Evolutionary conservation across 2,329 filamentous ascomycete species (phyloP).

Genomic region (Ophiostoma triangulosporum): DNA sequence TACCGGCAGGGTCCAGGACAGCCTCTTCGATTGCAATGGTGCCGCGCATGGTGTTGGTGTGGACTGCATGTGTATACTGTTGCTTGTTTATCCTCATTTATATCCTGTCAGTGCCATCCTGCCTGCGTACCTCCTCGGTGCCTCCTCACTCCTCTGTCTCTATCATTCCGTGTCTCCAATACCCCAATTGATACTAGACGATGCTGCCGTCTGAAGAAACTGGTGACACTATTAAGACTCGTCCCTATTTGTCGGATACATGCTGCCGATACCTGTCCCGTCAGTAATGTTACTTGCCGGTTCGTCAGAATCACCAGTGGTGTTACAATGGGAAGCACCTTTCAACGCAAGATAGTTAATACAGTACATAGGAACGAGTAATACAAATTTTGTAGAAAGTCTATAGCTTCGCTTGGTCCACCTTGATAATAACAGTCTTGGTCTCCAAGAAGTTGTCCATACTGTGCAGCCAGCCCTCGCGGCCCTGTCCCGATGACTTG

Average conservation of each 20-base stretch:
- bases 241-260: not conserved
- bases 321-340: too few relatives aligned
- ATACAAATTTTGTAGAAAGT: not conserved
- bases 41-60: conserved; percentile 13
- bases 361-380: not conserved
- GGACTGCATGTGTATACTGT: not conserved
- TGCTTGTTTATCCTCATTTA: not conserved
- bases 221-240: not conserved
- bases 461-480: conserved; percentile 22
- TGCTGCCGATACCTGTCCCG: not conserved
- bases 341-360: not conserved
- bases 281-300: too few relatives aligned
- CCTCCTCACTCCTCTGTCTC: not conserved
- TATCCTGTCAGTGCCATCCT: not conserved
- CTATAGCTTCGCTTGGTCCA: conserved; percentile 7
- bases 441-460: conserved; percentile 22
- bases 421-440: conserved; percentile 18
- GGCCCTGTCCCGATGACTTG: conserved; percentile 24
- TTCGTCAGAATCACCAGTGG: too few relatives aligned
- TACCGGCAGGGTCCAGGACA: conserved; percentile 21
- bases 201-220: not conserved
- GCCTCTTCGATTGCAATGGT: conserved; percentile 25
- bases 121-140: too few relatives aligned
- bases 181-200: too few relatives aligned
- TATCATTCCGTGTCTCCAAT: not conserved